These are phyloP conservation scores for Colletotrichum sidae DNA, from an alignment of 2,329 filamentous ascomycete genomes.

Conservation along the genomic window DNA sequence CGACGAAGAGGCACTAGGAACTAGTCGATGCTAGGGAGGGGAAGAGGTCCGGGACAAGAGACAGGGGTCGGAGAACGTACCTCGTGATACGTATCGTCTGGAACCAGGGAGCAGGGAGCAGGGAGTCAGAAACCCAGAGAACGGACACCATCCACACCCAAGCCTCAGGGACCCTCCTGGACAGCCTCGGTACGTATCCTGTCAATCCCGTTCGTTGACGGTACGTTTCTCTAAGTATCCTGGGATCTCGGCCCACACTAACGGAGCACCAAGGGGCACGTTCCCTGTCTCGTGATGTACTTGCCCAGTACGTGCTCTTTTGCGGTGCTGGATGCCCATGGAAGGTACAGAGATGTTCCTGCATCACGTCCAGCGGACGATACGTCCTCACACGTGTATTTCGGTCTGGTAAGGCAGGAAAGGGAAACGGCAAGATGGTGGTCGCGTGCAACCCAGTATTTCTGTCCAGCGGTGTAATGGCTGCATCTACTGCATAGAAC, in stretches of 20 bases:
- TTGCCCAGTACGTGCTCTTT: no score
- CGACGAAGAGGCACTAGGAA: constrained; percentile 30
- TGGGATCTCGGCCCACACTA: constrained; percentile 20
- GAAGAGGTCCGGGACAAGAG: constrained; percentile 32
- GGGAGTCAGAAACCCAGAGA: constrained; percentile 8
- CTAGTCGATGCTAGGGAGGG: constrained; percentile 11
- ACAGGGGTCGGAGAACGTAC: constrained; percentile 19
- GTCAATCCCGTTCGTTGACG: constrained; percentile 12
- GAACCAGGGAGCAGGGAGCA: constrained; percentile 21
- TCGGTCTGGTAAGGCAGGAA: constrained; percentile 13
- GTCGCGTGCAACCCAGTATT: constrained; percentile 27
- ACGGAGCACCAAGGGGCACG: constrained; percentile 9
- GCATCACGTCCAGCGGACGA: background rate
- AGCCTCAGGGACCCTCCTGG: constrained; percentile 4
- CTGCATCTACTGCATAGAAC: constrained; percentile 7
- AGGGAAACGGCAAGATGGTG: constrained; percentile 26
- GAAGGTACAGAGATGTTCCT: background rate
- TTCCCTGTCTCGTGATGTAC: constrained; percentile 11
- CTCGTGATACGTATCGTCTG: constrained; percentile 10
- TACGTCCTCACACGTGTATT: background rate
- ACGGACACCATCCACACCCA: constrained; percentile 8
- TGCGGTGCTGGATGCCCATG: background rate
- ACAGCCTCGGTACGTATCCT: constrained; percentile 19
- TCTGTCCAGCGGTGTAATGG: constrained; percentile 8
- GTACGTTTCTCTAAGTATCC: background rate